Conservation (phyloP, 305 asterid genomes). For the Fraxinus sp. region DNA sequence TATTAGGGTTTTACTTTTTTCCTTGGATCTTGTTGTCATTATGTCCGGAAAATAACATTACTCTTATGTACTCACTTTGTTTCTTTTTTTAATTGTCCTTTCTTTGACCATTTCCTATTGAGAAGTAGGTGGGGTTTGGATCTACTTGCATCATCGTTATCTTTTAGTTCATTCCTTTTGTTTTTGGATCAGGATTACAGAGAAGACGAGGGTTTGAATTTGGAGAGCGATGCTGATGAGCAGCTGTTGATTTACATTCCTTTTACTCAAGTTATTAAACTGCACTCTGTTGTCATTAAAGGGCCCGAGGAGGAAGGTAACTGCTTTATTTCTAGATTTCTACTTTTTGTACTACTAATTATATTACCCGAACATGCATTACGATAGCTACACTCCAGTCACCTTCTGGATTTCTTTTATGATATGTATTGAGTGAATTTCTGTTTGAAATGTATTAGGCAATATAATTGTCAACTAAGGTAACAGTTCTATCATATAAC, state of each 20-base stretch:
- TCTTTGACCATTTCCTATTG: not conserved
- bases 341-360: conserved; percentile 9
- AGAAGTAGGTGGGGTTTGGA: not conserved
- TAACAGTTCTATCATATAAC: not conserved
- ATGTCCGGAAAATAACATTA: not conserved
- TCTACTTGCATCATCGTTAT: not conserved
- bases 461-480: not conserved
- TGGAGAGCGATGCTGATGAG: conserved; percentile 96
- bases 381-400: not conserved
- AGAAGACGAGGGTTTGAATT: conserved; percentile 80
- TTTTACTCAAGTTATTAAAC: conserved; percentile 52
- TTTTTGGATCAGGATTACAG: conserved; percentile 64
- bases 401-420: conserved; percentile 1
- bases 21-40: not conserved
- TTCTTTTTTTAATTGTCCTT: not conserved
- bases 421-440: not conserved
- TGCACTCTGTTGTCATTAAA: not conserved
- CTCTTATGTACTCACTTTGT: not conserved
- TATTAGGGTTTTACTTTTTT: not conserved
- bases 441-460: not conserved
- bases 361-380: not conserved
- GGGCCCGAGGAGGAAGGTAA: conserved; percentile 84
- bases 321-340: conserved; percentile 15
- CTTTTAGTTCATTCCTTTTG: conserved; percentile 15
- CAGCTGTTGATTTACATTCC: conserved; percentile 83